These are phyloP conservation scores for Helenozyma baotianmanensis DNA, from an alignment of 805 yeast genomes.

Conservation along the genomic window DNA sequence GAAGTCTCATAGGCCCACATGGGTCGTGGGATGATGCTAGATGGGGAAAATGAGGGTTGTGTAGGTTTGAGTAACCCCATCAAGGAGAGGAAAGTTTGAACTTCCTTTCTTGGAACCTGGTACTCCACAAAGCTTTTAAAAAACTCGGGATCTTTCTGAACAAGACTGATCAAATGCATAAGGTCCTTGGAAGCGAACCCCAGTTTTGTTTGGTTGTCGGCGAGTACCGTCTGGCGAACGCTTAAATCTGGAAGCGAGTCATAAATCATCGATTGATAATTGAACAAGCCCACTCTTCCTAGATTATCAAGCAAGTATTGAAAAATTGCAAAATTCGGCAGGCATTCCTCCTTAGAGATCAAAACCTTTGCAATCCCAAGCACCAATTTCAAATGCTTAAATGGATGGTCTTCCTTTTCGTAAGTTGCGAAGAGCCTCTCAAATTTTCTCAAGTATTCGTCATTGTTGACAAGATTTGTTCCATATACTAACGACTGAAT, in stretches of 20 bases:
- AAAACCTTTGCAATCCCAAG: slow-evolving; percentile 9
- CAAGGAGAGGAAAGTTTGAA: slow-evolving; percentile 18
- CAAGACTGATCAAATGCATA: slow-evolving; percentile 18
- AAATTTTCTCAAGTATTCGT: slow-evolving; percentile 20
- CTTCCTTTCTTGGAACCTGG: slow-evolving; percentile 18
- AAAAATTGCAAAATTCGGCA: slow-evolving; percentile 24
- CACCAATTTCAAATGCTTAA: slow-evolving; percentile 9
- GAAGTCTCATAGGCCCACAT: slow-evolving; percentile 4
- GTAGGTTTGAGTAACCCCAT: slow-evolving; percentile 23
- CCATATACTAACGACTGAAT: slow-evolving; percentile 11
- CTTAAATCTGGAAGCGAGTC: slow-evolving; percentile 21
- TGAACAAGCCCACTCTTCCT: slow-evolving; percentile 17
- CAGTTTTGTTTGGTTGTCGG: slow-evolving; percentile 7
- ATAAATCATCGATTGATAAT: slow-evolving; percentile 26
- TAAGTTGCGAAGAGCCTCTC: slow-evolving; percentile 14
- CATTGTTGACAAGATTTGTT: slow-evolving; percentile 12
- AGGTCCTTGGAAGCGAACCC: slow-evolving; percentile 12
- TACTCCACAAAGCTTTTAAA: slow-evolving; percentile 23
- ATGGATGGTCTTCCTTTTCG: slow-evolving; percentile 5
- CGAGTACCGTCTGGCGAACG: slow-evolving; percentile 18
- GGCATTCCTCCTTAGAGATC: slow-evolving; percentile 10
- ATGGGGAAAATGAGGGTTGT: slow-evolving; percentile 6
- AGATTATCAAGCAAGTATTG: slow-evolving; percentile 22
- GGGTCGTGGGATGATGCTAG: too few relatives aligned
- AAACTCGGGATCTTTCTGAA: slow-evolving; percentile 29